Evolutionary conservation across 1,139 yeast genomes (phyloP).

Genomic region (Kurtzmaniella quercitrusa): DNA sequence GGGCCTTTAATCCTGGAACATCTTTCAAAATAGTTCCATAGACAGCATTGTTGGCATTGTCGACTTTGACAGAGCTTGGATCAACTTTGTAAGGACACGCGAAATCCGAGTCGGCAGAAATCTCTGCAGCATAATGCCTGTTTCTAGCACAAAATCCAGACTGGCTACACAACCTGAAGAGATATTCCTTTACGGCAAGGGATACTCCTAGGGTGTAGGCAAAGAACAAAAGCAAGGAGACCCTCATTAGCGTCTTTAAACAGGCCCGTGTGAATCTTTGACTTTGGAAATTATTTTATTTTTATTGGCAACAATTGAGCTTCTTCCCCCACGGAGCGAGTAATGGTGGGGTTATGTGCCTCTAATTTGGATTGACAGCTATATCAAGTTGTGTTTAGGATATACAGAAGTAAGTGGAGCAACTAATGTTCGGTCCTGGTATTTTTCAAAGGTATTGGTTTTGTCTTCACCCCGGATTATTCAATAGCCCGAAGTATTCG

Average conservation of each 20-base stretch:
- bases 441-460: too few relatives aligned
- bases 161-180: slow-evolving; percentile 77
- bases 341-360: too few relatives aligned
- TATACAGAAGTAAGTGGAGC: too few relatives aligned
- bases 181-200: slow-evolving; percentile 57
- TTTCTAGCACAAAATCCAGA: slow-evolving; percentile 87
- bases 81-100: slow-evolving; percentile 55
- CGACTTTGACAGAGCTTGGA: slow-evolving; percentile 27
- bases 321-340: background rate
- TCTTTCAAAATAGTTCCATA: slow-evolving; percentile 46
- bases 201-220: slow-evolving; percentile 5
- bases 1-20: slow-evolving; percentile 22
- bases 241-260: background rate
- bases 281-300: background rate
- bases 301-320: background rate
- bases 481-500: too few relatives aligned
- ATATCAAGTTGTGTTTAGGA: too few relatives aligned
- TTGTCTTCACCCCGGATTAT: too few relatives aligned
- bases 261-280: background rate
- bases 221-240: slow-evolving; percentile 1
- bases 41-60: slow-evolving; percentile 14
- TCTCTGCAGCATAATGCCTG: slow-evolving; percentile 57
- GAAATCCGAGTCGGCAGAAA: slow-evolving; percentile 17
- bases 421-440: too few relatives aligned
- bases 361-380: too few relatives aligned